A percentile compares a stretch with the other conserved stretches of the same genome.
phyloP scores from a whole-genome alignment of 352 stramenopile genomes.

The Globisporangium yorkense region DNA sequence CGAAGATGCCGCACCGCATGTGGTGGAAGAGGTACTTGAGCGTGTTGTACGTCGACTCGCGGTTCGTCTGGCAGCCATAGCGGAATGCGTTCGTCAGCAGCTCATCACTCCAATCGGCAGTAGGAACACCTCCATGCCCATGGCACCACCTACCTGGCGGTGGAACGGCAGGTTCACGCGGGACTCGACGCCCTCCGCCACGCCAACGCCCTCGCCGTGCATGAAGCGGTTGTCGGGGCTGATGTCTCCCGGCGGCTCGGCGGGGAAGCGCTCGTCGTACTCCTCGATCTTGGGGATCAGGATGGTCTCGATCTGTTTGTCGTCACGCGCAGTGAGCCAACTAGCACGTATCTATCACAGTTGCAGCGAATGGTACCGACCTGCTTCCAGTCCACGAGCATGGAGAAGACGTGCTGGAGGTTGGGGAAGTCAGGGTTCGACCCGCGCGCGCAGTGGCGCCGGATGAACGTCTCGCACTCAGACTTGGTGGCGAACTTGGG shows the following conservation, averaged over 20 bases:
- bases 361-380: background rate
- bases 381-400: slow-evolving; percentile 87
- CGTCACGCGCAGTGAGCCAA: background rate
- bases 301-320: slow-evolving; percentile 42
- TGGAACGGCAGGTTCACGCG: slow-evolving; percentile 94
- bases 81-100: background rate
- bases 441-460: slow-evolving; percentile 73
- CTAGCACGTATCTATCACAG: too few species aligned
- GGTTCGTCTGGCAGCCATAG: slow-evolving; percentile 37
- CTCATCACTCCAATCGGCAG: too few species aligned
- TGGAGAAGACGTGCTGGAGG: slow-evolving; percentile 91
- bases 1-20: slow-evolving; percentile 98
- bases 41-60: slow-evolving; percentile 91
- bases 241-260: slow-evolving; percentile 25
- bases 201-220: slow-evolving; percentile 39
- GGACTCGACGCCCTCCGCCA: slow-evolving; percentile 56
- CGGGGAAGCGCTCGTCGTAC: slow-evolving; percentile 64
- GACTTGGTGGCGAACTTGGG: slow-evolving; percentile 86
- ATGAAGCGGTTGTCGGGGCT: slow-evolving; percentile 59
- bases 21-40: slow-evolving; percentile 98
- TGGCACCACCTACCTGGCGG: slow-evolving; percentile 27
- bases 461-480: slow-evolving; percentile 88
- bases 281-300: slow-evolving; percentile 75
- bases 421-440: slow-evolving; percentile 89
- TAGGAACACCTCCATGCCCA: background rate